Evolutionary conservation across 1,284 basidiomycete genomes (phyloP).

Genomic region (Ganoderma multipileum): DNA sequence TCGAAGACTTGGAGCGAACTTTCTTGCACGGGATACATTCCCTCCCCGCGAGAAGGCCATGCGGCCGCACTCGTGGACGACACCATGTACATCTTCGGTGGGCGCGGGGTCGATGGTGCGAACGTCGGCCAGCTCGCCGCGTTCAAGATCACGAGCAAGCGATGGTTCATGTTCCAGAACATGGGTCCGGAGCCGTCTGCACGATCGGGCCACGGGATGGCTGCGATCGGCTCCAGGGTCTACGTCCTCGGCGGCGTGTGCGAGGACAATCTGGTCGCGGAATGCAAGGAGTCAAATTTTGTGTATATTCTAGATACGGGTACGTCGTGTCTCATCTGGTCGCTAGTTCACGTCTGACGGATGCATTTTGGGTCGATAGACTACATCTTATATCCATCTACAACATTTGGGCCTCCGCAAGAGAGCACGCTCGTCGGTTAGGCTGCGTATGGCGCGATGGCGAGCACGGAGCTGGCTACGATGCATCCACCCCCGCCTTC

Average conservation of each 20-base stretch:
- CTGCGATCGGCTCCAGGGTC: slow-evolving; percentile 67
- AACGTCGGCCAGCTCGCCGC: slow-evolving; percentile 93
- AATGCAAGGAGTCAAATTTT: slow-evolving; percentile 75
- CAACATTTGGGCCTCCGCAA: slow-evolving; percentile 9
- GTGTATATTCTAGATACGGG: slow-evolving; percentile 92
- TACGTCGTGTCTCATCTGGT: slow-evolving; percentile 21
- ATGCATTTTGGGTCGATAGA: slow-evolving; percentile 47
- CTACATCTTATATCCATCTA: slow-evolving; percentile 52
- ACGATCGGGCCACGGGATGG: slow-evolving; percentile 74
- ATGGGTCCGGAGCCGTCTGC: slow-evolving; percentile 76
- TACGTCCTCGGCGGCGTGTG: slow-evolving; percentile 75
- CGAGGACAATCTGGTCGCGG: slow-evolving; percentile 29
- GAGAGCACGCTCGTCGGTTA: slow-evolving; percentile 5
- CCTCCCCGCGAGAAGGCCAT: slow-evolving; percentile 94
- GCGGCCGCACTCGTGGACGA: slow-evolving; percentile 89
- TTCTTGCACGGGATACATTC: slow-evolving; percentile 95
- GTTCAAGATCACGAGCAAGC: slow-evolving; percentile 90
- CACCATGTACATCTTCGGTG: slow-evolving; percentile 86
- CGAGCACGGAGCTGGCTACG: neutral
- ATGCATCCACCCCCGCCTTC: neutral
- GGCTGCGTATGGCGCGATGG: neutral
- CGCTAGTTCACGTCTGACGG: slow-evolving; percentile 14
- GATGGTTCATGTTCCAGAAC: slow-evolving; percentile 85
- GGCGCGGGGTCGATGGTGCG: slow-evolving; percentile 94
- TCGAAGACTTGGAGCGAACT: slow-evolving; percentile 89